Evolutionary conservation across 1,139 yeast species (phyloP).

Genomic region (Diutina pseudorugosa): DNA sequence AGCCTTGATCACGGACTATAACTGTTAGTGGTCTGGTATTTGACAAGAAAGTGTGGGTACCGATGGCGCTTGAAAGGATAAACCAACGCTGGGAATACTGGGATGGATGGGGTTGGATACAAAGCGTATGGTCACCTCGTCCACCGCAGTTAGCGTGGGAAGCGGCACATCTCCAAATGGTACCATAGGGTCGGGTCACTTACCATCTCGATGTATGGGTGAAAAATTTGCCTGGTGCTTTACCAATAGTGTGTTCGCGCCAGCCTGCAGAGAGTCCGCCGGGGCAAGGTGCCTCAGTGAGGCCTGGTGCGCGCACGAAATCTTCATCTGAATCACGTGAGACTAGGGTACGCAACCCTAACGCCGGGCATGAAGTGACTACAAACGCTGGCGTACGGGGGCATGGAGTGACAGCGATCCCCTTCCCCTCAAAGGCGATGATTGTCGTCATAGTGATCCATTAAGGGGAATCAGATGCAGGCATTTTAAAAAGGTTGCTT

Average conservation of each 20-base stretch:
- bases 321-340: background rate
- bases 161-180: background rate
- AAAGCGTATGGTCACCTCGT: background rate
- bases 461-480: too few relatives aligned
- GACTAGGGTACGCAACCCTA: background rate
- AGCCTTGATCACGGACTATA: constrained; percentile 53
- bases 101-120: background rate
- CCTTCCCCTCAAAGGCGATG: background rate
- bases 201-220: constrained; percentile 4
- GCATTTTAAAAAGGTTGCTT: too few relatives aligned
- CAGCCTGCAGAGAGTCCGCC: background rate
- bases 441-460: background rate
- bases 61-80: too few relatives aligned
- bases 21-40: background rate
- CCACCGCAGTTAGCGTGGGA: background rate
- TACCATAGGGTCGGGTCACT: background rate
- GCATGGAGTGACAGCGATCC: background rate
- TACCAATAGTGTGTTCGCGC: constrained; percentile 1
- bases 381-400: background rate
- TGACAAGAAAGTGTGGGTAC: background rate
- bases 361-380: background rate
- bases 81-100: background rate
- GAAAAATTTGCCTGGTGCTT: background rate
- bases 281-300: background rate
- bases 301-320: background rate